Evolutionary conservation across 768 basidiomycete genomes (phyloP).

Genomic region (Pleurotus djamor): DNA sequence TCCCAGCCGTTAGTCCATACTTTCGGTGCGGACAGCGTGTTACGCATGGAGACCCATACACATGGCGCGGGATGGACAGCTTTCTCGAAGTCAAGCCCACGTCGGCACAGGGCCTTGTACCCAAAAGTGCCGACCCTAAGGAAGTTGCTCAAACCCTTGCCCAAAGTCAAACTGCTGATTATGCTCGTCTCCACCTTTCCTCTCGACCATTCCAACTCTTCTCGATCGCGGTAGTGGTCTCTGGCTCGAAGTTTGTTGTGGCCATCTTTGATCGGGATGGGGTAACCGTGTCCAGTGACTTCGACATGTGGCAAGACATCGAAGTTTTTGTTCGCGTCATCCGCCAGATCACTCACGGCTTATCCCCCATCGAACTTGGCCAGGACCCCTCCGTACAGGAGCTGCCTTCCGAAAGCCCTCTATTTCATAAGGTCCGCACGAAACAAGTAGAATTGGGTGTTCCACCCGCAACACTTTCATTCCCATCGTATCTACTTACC

Average conservation of each 20-base stretch:
- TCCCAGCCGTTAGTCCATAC: neutral
- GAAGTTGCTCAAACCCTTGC: slow-evolving; percentile 11
- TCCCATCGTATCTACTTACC: neutral
- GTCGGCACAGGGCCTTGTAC: neutral
- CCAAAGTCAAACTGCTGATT: slow-evolving; percentile 20
- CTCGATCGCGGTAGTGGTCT: slow-evolving; percentile 24
- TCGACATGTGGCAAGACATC: slow-evolving; percentile 18
- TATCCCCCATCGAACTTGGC: slow-evolving; percentile 15
- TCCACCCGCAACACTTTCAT: neutral
- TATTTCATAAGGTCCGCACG: neutral
- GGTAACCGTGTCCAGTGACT: slow-evolving; percentile 18
- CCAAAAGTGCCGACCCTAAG: neutral
- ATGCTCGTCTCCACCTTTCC: slow-evolving; percentile 24
- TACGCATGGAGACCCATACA: neutral
- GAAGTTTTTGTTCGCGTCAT: slow-evolving; percentile 21
- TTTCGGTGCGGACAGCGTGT: neutral
- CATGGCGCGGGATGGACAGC: neutral
- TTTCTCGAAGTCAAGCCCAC: slow-evolving; percentile 1
- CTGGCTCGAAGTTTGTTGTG: slow-evolving; percentile 23
- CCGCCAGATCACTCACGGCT: slow-evolving; percentile 14
- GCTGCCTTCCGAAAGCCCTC: neutral
- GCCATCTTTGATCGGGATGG: slow-evolving; percentile 28
- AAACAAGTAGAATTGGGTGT: neutral
- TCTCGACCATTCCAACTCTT: slow-evolving; percentile 25
- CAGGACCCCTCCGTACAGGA: slow-evolving; percentile 13